A percentile compares a stretch with the other conserved stretches of the same genome.
phyloP scores from a whole-genome alignment of 148 eudicot genomes.

The Camellia sinensis region DNA sequence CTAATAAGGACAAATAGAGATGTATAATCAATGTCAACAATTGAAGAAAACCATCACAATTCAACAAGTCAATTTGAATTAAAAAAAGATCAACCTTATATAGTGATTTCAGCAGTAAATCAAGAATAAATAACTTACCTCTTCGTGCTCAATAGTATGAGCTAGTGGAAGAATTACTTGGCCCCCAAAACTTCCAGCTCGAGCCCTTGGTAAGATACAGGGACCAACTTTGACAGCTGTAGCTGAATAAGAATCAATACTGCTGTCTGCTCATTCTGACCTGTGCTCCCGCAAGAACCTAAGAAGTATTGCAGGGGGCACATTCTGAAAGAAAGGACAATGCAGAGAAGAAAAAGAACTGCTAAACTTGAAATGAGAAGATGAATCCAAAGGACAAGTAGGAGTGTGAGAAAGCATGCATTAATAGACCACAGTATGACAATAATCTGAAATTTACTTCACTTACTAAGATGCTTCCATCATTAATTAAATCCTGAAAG shows the following conservation, averaged over 20 bases:
- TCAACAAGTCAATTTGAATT: too few relatives aligned
- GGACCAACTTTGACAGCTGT: conserved; percentile 90
- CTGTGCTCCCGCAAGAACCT: conserved; percentile 91
- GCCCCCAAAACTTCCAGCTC: conserved; percentile 72
- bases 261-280: conserved; percentile 98
- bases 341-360: background rate
- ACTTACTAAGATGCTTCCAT: background rate
- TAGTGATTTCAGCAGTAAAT: background rate
- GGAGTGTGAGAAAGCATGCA: too few relatives aligned
- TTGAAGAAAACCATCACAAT: background rate
- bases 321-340: conserved; percentile 62
- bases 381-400: background rate
- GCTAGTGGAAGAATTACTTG: conserved; percentile 94
- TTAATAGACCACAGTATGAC: too few relatives aligned
- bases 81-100: background rate
- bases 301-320: conserved; percentile 90
- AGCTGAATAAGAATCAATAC: conserved; percentile 82
- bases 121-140: conserved; percentile 38
- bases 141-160: conserved; percentile 92
- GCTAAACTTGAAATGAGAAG: background rate
- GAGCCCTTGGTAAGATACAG: conserved; percentile 69
- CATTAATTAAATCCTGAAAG: background rate
- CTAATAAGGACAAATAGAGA: conserved; percentile 27
- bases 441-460: too few relatives aligned
- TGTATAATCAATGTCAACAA: background rate